Percentiles rank a stretch among this genome's conserved stretches.
These are phyloP conservation scores for Neoboletus brunneissimus DNA, from an alignment of 768 basidiomycete species.

Conservation along the genomic window DNA sequence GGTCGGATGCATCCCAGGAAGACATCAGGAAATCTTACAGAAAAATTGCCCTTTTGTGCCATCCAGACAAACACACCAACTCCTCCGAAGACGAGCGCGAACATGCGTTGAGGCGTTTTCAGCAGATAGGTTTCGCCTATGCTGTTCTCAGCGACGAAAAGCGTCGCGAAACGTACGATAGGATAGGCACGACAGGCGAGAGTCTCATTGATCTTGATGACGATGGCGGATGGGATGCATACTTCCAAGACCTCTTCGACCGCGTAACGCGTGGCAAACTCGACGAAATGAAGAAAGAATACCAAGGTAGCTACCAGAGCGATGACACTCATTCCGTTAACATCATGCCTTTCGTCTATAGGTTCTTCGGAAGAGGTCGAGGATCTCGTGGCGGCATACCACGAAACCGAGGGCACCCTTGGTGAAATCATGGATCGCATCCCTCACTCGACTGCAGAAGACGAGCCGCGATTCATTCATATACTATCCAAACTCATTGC, in stretches of 20 bases:
- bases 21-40: constrained; percentile 85
- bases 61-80: constrained; percentile 86
- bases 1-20: constrained; percentile 51
- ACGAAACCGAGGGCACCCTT: constrained; percentile 67
- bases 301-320: constrained; percentile 60
- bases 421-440: constrained; percentile 80
- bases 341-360: constrained; percentile 30
- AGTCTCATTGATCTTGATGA: constrained; percentile 67
- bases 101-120: constrained; percentile 75
- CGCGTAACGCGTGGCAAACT: constrained; percentile 81
- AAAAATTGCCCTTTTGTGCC: constrained; percentile 72
- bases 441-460: constrained; percentile 79
- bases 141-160: constrained; percentile 80
- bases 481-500: constrained; percentile 66
- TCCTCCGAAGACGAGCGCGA: constrained; percentile 59
- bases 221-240: constrained; percentile 87
- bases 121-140: constrained; percentile 94
- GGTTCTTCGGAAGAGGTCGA: constrained; percentile 82
- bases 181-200: constrained; percentile 84
- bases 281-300: constrained; percentile 91
- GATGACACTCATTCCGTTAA: not conserved
- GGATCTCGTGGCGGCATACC: constrained; percentile 77
- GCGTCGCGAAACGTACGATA: constrained; percentile 74
- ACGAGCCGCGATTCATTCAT: constrained; percentile 81
- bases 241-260: constrained; percentile 89